Percentiles rank a stretch among this genome's conserved stretches.
phyloP scores from a whole-genome alignment of 768 basidiomycete species.

The Paxillus involutus region DNA sequence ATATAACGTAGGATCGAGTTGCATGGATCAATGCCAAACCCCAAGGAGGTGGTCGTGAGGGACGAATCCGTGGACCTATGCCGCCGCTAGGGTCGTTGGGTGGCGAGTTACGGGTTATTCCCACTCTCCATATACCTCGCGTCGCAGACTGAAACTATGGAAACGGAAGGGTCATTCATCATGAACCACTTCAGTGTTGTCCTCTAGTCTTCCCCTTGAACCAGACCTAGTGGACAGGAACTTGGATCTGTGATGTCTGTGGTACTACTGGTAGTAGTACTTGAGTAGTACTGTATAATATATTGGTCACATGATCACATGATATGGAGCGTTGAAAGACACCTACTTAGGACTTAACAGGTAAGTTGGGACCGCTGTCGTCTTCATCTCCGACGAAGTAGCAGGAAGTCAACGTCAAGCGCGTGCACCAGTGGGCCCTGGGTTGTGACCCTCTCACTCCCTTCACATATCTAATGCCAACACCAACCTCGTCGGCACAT shows the following conservation, averaged over 20 bases:
- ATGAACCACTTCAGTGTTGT: too few relatives aligned
- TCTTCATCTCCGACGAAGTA: not conserved
- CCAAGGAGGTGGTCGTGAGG: not conserved
- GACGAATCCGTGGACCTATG: conserved; percentile 20
- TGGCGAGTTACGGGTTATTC: conserved; percentile 25
- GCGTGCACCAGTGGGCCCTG: not conserved
- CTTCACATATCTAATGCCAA: not conserved
- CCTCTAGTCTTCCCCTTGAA: too few relatives aligned
- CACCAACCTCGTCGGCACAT: not conserved
- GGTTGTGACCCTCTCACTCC: not conserved
- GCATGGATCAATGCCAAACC: conserved; percentile 4
- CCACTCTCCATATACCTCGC: conserved; percentile 17
- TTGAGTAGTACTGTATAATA: too few relatives aligned
- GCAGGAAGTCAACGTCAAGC: not conserved
- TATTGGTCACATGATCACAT: conserved; percentile 14
- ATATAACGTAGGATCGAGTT: conserved; percentile 12
- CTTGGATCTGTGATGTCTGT: too few relatives aligned
- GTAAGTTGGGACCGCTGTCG: not conserved
- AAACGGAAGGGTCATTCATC: too few relatives aligned
- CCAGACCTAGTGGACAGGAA: too few relatives aligned
- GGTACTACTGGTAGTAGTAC: too few relatives aligned
- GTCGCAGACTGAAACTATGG: too few relatives aligned
- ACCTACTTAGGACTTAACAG: not conserved
- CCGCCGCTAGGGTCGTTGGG: conserved; percentile 21
- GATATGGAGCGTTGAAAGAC: too few relatives aligned